Evolutionary conservation across 2,329 filamentous ascomycete genomes (phyloP), one percentile per base, ranked within the genome.

Genomic region (Emmonsia crescens): DNA sequence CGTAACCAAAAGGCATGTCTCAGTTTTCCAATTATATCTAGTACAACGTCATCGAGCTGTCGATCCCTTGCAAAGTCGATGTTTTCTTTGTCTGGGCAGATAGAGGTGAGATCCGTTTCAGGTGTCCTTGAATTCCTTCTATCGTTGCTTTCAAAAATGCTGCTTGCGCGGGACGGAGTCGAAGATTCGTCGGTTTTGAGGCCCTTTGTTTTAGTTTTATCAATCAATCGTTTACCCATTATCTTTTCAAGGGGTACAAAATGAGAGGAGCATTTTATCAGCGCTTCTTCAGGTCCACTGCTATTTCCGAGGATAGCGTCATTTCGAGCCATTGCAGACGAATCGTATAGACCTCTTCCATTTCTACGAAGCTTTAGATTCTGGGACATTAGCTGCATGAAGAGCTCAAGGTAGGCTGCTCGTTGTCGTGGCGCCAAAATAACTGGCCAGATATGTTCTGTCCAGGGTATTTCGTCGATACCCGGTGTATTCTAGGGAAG

Each of bases 361-460:
- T 66, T 67, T 48, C 66, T 65, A 27, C 70, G 68, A 52, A 71
- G 63, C 42, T 76, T 73, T 74, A 84, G 81, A 33, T 80, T 78
- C 5, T 79, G 75, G 0, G 80, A 76, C 55, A 79, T 79, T 1
- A 85, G 66, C 52, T 82, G 78, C 61, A 83, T 79, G 4, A 80
- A 80, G 0, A 85, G 71, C 65, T 85, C 82, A 0, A 80, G 72
- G 66, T 86, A 86, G 0, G 82, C 71, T 1, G 77, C 77, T 33
- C 75, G 74, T 63, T 87, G 83, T 0, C 75, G 76, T 0, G 78
- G 69, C 5, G 77, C 74, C 1, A 82, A 73, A 0, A 71, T 64
- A 1, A 83, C 69, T 0, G 79, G 72, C 21, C 77, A 64, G 3
- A 83, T 70, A 27, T 76, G 70, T 36, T 82, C 78, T 1, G 71